Evolutionary conservation across 2,329 filamentous ascomycete species (phyloP), one percentile per base, ranked within the genome.

Genomic region (Aspergillus viridinutans): DNA sequence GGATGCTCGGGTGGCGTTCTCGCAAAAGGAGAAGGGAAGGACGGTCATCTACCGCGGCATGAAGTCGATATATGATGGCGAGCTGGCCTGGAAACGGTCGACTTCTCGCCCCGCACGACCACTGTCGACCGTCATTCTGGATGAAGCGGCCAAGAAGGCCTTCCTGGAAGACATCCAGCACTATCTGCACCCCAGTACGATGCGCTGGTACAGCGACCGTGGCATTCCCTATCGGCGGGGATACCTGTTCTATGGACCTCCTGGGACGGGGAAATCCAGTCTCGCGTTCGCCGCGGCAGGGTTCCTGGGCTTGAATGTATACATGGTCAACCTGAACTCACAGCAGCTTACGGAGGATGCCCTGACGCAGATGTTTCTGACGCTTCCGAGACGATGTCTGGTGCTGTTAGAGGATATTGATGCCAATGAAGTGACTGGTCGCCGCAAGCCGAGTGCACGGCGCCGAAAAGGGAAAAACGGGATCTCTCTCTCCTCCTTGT

Each of bases 221-320:
- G 65, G 90, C 0, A 90, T 93, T 26, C 90, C 89, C 0, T 86
- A 92, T 50, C 81, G 90, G 0, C 76, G 90, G 38, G 90, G 90
- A 0, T 93, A 93, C 63, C 14, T 61, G 8, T 58, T 61, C 32
- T 50, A 58, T 23, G 53, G 59, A 6, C 57, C 53, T 1, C 59
- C 59, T 1, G 58, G 58, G 3, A 59, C 59, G 5, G 59, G 59
- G 5, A 61, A 61, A 47, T 60, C 58, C 4, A 61, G 58, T 51
- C 53, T 61, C 5, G 51, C 38, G 4, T 59, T 58, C 17, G 55
- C 52, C 0, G 52, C 52, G 14, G 53, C 80, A 92, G 85, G 85
- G 0, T 79, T 85, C 1, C 88, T 89, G 57, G 83, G 84, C 0
- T 78, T 89, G 1, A 83, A 88, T 59, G 85, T 90, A 28, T 86